A percentile compares a stretch with the other conserved stretches of the same genome.
These are phyloP conservation scores for Purshia tridentata DNA, from an alignment of 306 rosid genomes.

Conservation along the genomic window DNA sequence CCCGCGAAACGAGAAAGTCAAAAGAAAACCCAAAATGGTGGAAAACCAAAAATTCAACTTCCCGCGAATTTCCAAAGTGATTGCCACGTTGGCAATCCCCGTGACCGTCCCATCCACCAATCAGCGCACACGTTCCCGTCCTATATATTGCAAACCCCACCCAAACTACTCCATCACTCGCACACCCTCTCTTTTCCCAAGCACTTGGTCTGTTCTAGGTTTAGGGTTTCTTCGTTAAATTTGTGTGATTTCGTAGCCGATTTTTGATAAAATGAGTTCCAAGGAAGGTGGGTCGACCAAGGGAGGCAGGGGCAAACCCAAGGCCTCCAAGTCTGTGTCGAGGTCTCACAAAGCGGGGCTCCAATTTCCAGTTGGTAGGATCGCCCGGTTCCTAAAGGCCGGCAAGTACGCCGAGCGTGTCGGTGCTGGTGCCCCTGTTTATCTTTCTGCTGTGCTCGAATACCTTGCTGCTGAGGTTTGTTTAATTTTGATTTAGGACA, in stretches of 20 bases:
- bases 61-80: conserved; percentile 27
- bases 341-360: conserved; percentile 83
- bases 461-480: conserved; percentile 88
- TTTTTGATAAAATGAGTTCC: conserved; percentile 54
- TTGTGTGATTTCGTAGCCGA: background rate
- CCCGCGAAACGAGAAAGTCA: conserved; percentile 12
- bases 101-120: conserved; percentile 15
- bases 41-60: conserved; percentile 7
- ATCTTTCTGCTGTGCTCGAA: conserved; percentile 85
- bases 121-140: background rate
- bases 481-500: background rate
- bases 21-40: background rate
- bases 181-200: background rate
- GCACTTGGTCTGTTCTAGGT: conserved; percentile 30
- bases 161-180: background rate
- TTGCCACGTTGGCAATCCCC: conserved; percentile 38
- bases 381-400: conserved; percentile 75
- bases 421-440: conserved; percentile 93
- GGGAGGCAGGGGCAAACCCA: conserved; percentile 94
- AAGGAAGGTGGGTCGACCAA: conserved; percentile 61
- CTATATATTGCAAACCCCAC: conserved; percentile 31
- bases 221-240: conserved; percentile 23
- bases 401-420: conserved; percentile 94
- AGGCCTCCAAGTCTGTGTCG: conserved; percentile 81
- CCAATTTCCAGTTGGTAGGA: conserved; percentile 87